A percentile compares a stretch with the other conserved stretches of the same genome.
phyloP scores from a whole-genome alignment of 306 rosid species.

The Argentina anserina region DNA sequence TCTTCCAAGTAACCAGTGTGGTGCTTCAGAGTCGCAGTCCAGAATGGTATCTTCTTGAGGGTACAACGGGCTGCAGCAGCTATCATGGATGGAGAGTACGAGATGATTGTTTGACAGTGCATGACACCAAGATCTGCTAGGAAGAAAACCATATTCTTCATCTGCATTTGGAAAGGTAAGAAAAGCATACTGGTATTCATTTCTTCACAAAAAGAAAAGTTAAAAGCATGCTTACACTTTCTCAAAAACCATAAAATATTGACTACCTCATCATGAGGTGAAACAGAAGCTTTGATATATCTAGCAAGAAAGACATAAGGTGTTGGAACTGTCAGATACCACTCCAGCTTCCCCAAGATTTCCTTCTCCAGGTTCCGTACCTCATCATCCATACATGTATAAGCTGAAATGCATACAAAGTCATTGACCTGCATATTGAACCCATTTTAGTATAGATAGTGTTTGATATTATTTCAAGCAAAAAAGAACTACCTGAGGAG shows the following conservation, averaged over 20 bases:
- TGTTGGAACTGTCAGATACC: conserved; percentile 79
- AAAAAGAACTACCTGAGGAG: conserved; percentile 52
- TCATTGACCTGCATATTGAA: conserved; percentile 54
- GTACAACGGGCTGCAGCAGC: conserved; percentile 72
- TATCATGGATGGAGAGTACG: conserved; percentile 50
- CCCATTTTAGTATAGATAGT: neutral
- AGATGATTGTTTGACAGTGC: conserved; percentile 38
- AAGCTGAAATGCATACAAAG: conserved; percentile 64
- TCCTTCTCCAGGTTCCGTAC: conserved; percentile 59
- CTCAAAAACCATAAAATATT: neutral
- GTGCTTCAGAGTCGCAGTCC: conserved; percentile 64
- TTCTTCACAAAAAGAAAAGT: neutral
- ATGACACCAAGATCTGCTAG: conserved; percentile 60
- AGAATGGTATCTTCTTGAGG: conserved; percentile 49
- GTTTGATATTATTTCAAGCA: neutral
- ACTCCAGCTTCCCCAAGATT: conserved; percentile 56
- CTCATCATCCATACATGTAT: conserved; percentile 48
- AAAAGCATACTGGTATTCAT: conserved; percentile 1
- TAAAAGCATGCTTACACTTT: neutral
- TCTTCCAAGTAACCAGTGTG: conserved; percentile 67
- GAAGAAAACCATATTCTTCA: conserved; percentile 60
- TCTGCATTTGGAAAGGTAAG: conserved; percentile 32
- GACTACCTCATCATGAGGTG: conserved; percentile 54
- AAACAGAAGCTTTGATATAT: conserved; percentile 60
- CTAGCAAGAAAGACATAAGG: conserved; percentile 75